Percentiles rank a stretch among this genome's conserved stretches.
phyloP scores from a whole-genome alignment of 2,329 filamentous ascomycete genomes.

The Diaporthe amygdali region DNA sequence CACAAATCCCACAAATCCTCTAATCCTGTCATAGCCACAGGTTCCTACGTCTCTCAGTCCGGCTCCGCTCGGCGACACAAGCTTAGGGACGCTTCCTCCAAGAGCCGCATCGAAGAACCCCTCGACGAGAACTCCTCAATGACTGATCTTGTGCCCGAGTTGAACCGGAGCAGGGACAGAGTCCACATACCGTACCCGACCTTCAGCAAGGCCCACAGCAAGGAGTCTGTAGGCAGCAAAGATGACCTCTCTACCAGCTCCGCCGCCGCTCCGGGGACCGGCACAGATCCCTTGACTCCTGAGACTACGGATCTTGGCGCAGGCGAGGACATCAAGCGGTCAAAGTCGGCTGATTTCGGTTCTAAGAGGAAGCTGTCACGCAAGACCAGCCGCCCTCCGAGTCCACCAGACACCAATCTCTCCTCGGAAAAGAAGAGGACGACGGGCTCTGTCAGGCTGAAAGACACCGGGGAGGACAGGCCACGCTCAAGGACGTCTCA shows the following conservation, averaged over 20 bases:
- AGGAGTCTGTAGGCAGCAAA: conserved; percentile 75
- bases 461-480: conserved; percentile 38
- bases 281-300: conserved; percentile 67
- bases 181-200: conserved; percentile 74
- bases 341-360: conserved; percentile 52
- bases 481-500: conserved; percentile 43
- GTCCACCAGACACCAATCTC: conserved; percentile 67
- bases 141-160: conserved; percentile 56
- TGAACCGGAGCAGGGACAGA: conserved; percentile 49
- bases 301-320: conserved; percentile 73
- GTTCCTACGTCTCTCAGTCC: conserved; percentile 40
- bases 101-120: conserved; percentile 27
- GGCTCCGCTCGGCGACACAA: conserved; percentile 37
- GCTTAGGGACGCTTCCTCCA: conserved; percentile 24
- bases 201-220: conserved; percentile 91
- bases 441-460: conserved; percentile 35
- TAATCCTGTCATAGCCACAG: conserved; percentile 45
- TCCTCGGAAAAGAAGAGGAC: conserved; percentile 50
- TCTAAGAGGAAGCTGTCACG: conserved; percentile 38
- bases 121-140: conserved; percentile 38
- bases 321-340: conserved; percentile 49
- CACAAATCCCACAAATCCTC: conserved; percentile 48
- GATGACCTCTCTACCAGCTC: conserved; percentile 51
- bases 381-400: conserved; percentile 61
- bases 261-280: conserved; percentile 41